phyloP scores from a whole-genome alignment of 2,329 filamentous ascomycete genomes.

The Penicillium concentricum region DNA sequence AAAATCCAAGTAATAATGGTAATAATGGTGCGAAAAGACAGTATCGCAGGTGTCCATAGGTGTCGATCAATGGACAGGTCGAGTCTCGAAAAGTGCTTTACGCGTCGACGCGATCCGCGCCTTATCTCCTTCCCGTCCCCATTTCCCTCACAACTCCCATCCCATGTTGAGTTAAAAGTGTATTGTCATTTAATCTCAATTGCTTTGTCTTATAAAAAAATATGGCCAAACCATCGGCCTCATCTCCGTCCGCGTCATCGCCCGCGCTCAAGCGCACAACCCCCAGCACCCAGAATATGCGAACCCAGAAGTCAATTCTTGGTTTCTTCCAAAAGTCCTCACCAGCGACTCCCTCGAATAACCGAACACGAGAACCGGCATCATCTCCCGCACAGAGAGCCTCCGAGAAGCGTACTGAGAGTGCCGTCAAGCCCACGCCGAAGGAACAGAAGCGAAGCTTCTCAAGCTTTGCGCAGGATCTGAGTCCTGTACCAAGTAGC shows the following conservation, averaged over 20 bases:
- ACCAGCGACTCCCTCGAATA: conserved; percentile 43
- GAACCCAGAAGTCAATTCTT: conserved; percentile 70
- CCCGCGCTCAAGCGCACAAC: conserved; percentile 41
- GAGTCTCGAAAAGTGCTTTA: conserved; percentile 30
- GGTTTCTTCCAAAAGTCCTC: conserved; percentile 71
- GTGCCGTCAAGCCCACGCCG: conserved; percentile 35
- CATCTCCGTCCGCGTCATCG: conserved; percentile 38
- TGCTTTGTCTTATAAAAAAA: background rate
- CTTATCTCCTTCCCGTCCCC: conserved; percentile 18
- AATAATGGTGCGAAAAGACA: background rate
- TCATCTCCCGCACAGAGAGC: conserved; percentile 39
- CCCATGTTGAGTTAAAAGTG: background rate
- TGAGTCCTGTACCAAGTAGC: conserved; percentile 79
- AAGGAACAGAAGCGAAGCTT: conserved; percentile 48
- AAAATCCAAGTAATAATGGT: background rate
- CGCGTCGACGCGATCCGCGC: conserved; percentile 40
- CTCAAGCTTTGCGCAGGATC: conserved; percentile 46
- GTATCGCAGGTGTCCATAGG: background rate
- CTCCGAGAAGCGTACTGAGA: conserved; percentile 29
- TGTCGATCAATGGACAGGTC: conserved; percentile 10
- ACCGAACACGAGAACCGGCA: conserved; percentile 32
- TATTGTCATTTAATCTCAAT: background rate
- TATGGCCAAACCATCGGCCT: conserved; percentile 41
- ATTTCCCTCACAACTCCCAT: background rate
- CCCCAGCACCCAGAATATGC: conserved; percentile 47